Evolutionary conservation across 2,329 filamentous ascomycete genomes (phyloP).

Genomic region (Aureobasidium sp.): DNA sequence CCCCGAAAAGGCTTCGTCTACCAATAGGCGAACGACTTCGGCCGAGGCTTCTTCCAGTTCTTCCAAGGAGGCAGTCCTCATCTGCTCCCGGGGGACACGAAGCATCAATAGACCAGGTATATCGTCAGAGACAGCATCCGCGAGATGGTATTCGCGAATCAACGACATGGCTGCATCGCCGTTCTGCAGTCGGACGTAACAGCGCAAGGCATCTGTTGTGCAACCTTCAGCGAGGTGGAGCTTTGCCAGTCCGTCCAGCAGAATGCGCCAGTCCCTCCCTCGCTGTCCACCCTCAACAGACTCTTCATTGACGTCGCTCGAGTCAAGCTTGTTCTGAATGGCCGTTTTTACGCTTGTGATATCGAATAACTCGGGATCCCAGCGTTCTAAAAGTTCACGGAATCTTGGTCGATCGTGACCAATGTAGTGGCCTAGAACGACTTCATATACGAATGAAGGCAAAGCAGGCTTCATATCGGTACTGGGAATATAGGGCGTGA

Average conservation of each 20-base stretch:
- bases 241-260: slow-evolving; percentile 79
- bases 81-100: slow-evolving; percentile 65
- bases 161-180: slow-evolving; percentile 80
- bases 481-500: slow-evolving; percentile 73
- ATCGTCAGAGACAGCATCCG: slow-evolving; percentile 81
- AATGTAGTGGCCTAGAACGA: slow-evolving; percentile 83
- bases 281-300: slow-evolving; percentile 64
- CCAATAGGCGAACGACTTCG: slow-evolving; percentile 78
- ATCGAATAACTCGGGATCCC: slow-evolving; percentile 80
- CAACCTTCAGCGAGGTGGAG: slow-evolving; percentile 75
- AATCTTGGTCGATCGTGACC: slow-evolving; percentile 67
- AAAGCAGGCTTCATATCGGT: slow-evolving; percentile 70
- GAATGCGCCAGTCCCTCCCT: slow-evolving; percentile 76
- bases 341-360: slow-evolving; percentile 65
- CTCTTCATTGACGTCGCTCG: slow-evolving; percentile 65
- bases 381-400: slow-evolving; percentile 68
- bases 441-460: slow-evolving; percentile 75
- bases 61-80: slow-evolving; percentile 53
- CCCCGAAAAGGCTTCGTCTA: slow-evolving; percentile 84
- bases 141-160: slow-evolving; percentile 81
- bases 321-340: slow-evolving; percentile 74
- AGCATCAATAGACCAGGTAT: slow-evolving; percentile 82
- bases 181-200: slow-evolving; percentile 85
- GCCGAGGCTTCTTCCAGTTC: slow-evolving; percentile 73
- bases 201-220: slow-evolving; percentile 74